A percentile compares a stretch with the other conserved stretches of the same genome.
Conservation (phyloP, 805 yeast species). For the Wickerhamiella kazuoi region DNA sequence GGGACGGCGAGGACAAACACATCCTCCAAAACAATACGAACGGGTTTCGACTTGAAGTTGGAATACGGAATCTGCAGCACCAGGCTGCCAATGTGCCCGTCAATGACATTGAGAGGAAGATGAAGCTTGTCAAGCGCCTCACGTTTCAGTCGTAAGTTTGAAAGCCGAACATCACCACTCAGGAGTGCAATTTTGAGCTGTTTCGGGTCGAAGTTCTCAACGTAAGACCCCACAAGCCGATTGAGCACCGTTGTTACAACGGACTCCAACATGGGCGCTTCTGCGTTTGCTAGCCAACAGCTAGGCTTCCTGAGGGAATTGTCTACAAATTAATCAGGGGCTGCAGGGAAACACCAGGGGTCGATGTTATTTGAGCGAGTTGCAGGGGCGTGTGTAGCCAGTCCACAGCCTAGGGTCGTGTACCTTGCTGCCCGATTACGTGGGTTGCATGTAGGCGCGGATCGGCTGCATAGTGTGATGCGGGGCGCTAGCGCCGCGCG, state of each 20-base stretch:
- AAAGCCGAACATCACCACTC: conserved; percentile 88
- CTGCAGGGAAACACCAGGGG: no score
- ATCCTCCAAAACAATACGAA: conserved; percentile 69
- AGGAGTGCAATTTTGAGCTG: conserved; percentile 92
- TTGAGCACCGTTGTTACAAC: conserved; percentile 27
- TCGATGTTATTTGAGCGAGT: no score
- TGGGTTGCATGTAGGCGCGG: no score
- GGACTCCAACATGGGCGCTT: conserved; percentile 31
- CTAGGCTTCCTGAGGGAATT: no score
- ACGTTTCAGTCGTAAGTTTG: conserved; percentile 58
- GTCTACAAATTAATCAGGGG: no score
- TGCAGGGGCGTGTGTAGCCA: no score
- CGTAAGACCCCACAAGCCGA: conserved; percentile 33
- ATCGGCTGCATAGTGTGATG: no score
- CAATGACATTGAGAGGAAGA: conserved; percentile 70
- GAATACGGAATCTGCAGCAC: conserved; percentile 95
- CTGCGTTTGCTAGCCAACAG: no score
- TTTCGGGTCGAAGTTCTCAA: conserved; percentile 89
- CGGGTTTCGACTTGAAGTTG: conserved; percentile 81
- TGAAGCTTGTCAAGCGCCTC: conserved; percentile 78
- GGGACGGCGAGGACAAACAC: conserved; percentile 74
- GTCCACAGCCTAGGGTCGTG: no score
- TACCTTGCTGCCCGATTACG: no score
- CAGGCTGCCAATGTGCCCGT: conserved; percentile 79
- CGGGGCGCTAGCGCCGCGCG: no score